phyloP scores from a whole-genome alignment of 2,329 filamentous ascomycete genomes.

The Penicillium brevicompactum region DNA sequence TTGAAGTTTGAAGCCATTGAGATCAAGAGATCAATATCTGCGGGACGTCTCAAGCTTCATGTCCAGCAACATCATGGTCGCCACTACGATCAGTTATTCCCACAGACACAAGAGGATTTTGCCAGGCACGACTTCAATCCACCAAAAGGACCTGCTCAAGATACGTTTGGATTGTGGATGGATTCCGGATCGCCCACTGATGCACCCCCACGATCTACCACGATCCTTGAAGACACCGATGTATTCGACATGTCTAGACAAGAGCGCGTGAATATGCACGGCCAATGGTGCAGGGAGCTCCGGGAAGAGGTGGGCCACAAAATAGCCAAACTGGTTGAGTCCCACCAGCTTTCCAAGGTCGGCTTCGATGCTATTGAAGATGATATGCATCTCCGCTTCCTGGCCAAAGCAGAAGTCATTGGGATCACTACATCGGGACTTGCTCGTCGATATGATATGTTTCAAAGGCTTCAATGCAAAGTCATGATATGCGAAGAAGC shows the following conservation, averaged over 20 bases:
- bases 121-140: no score
- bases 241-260: constrained; percentile 1
- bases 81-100: constrained; percentile 4
- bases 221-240: neutral
- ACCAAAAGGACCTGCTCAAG: neutral
- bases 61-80: neutral
- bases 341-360: neutral
- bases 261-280: constrained; percentile 2
- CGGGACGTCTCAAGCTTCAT: constrained; percentile 10
- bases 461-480: constrained; percentile 47
- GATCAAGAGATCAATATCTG: constrained; percentile 5
- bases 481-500: constrained; percentile 49
- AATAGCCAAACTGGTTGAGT: neutral
- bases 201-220: neutral
- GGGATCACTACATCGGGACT: constrained; percentile 58
- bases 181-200: neutral
- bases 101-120: no score
- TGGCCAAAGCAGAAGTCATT: constrained; percentile 50
- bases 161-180: neutral
- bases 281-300: neutral
- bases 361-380: constrained; percentile 15
- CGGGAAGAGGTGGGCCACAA: neutral
- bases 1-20: constrained; percentile 12
- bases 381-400: constrained; percentile 31
- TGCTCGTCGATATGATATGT: constrained; percentile 48